Conservation (phyloP, 2,329 filamentous ascomycete species). For the Colletotrichum sp. region DNA sequence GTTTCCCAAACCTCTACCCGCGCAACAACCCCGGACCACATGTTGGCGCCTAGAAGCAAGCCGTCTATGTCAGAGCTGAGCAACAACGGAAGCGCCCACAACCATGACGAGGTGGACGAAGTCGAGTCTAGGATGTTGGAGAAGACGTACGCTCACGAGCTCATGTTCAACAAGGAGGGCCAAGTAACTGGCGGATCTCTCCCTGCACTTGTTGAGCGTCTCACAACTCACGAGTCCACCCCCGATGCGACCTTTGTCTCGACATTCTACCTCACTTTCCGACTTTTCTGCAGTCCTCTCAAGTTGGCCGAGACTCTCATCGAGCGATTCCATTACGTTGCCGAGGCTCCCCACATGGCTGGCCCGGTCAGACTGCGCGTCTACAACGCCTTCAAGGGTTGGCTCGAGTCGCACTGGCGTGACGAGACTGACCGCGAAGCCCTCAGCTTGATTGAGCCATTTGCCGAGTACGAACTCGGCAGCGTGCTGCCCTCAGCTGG, state of each 20-base stretch:
- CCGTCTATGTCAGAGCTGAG: slow-evolving; percentile 74
- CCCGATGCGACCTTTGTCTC: slow-evolving; percentile 92
- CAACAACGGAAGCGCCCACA: slow-evolving; percentile 62
- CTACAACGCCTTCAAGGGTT: slow-evolving; percentile 96
- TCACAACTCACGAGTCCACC: slow-evolving; percentile 91
- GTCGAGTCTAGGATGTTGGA: slow-evolving; percentile 86
- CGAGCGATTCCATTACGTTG: slow-evolving; percentile 90
- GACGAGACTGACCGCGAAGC: slow-evolving; percentile 80
- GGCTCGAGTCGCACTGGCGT: slow-evolving; percentile 96
- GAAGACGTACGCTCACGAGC: slow-evolving; percentile 88
- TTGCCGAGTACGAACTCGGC: slow-evolving; percentile 76
- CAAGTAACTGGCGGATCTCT: slow-evolving; percentile 93
- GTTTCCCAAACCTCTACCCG: slow-evolving; percentile 84
- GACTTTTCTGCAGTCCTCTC: slow-evolving; percentile 83
- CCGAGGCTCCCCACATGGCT: slow-evolving; percentile 74
- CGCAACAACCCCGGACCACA: slow-evolving; percentile 82
- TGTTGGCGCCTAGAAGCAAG: slow-evolving; percentile 58
- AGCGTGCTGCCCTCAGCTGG: slow-evolving; percentile 76
- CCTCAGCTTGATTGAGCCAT: slow-evolving; percentile 76
- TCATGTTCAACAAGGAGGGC: slow-evolving; percentile 93
- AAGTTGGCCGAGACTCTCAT: slow-evolving; percentile 84
- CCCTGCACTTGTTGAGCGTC: slow-evolving; percentile 87
- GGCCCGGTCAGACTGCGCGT: slow-evolving; percentile 86
- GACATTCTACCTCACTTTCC: slow-evolving; percentile 95
- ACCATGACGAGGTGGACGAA: slow-evolving; percentile 79